Evolutionary conservation across 306 rosid genomes (phyloP).

Genomic region (Lotus japonicus): DNA sequence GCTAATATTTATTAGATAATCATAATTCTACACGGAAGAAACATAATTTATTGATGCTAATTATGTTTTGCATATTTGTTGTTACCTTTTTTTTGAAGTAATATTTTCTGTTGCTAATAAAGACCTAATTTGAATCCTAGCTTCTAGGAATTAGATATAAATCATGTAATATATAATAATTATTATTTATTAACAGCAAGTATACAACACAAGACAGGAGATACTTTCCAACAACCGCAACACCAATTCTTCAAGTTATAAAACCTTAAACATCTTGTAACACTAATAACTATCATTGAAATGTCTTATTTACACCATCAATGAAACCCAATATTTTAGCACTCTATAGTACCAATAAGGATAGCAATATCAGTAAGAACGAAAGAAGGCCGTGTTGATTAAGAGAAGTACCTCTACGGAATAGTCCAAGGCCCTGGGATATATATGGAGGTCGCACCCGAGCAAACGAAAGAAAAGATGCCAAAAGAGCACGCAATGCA

Average conservation of each 20-base stretch:
- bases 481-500: constrained; percentile 68
- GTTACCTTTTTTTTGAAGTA: too few relatives aligned
- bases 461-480: constrained; percentile 66
- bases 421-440: constrained; percentile 81
- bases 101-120: background rate
- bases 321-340: background rate
- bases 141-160: background rate
- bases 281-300: background rate
- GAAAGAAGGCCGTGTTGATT: background rate
- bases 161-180: too few relatives aligned
- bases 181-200: background rate
- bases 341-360: background rate
- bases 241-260: background rate
- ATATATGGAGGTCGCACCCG: constrained; percentile 51
- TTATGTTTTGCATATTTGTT: too few relatives aligned
- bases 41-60: too few relatives aligned
- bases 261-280: background rate
- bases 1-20: background rate
- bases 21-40: too few relatives aligned
- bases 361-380: constrained; percentile 1
- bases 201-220: background rate
- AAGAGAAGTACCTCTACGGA: constrained; percentile 56
- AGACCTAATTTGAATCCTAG: background rate
- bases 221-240: background rate
- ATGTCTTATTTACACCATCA: background rate